phyloP scores from a whole-genome alignment of 2,329 filamentous ascomycete species.

The Colletotrichum gigasporum region DNA sequence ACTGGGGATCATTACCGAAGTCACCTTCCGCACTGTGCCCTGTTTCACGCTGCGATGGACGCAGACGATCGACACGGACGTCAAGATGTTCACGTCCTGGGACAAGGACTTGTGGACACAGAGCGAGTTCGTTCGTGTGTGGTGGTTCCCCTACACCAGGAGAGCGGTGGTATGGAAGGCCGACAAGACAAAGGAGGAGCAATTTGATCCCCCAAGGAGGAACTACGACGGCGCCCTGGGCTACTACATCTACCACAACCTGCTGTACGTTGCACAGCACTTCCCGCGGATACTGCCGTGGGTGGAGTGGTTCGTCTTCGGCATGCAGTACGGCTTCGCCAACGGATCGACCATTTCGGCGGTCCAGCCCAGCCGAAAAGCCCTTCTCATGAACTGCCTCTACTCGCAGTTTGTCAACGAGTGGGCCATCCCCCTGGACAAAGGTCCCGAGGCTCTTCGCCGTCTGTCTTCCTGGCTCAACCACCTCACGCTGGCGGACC shows the following conservation, averaged over 20 bases:
- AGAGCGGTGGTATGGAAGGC: constrained; percentile 90
- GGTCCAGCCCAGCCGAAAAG: constrained; percentile 81
- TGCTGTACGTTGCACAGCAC: constrained; percentile 83
- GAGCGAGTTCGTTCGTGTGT: constrained; percentile 90
- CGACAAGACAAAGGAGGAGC: constrained; percentile 75
- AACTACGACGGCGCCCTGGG: constrained; percentile 87
- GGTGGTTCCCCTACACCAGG: constrained; percentile 96
- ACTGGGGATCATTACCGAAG: constrained; percentile 88
- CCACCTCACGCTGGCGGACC: constrained; percentile 67
- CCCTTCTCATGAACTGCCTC: constrained; percentile 94
- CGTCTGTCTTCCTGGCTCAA: constrained; percentile 89
- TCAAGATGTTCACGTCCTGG: constrained; percentile 77
- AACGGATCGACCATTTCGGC: constrained; percentile 75
- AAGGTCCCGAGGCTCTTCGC: constrained; percentile 86
- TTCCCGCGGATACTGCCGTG: constrained; percentile 83
- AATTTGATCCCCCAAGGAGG: constrained; percentile 67
- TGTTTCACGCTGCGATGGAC: constrained; percentile 88
- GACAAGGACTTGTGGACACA: constrained; percentile 79
- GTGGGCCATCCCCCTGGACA: constrained; percentile 89
- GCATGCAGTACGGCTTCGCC: constrained; percentile 94
- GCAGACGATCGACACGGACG: constrained; percentile 79
- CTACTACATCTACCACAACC: constrained; percentile 90
- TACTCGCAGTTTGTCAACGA: constrained; percentile 99
- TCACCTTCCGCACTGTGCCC: constrained; percentile 84
- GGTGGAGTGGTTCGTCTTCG: constrained; percentile 97